Percentiles rank a stretch among this genome's conserved stretches.
Conservation (phyloP, 2,329 filamentous ascomycete genomes). For the Xylaria sp. region DNA sequence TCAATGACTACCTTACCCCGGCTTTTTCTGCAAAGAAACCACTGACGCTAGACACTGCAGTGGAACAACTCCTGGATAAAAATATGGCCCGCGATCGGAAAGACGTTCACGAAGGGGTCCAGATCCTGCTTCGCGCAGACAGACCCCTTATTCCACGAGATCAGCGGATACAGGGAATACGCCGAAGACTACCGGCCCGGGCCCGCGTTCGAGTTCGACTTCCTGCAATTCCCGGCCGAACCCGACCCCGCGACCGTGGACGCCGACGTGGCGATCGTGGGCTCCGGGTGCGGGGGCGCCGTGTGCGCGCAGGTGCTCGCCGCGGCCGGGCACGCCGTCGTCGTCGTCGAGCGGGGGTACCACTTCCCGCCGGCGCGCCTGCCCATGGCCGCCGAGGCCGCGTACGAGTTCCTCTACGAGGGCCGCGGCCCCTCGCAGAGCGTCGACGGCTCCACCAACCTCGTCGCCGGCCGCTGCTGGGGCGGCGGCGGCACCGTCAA, state of each 20-base stretch:
- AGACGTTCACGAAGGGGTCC: slow-evolving; percentile 56
- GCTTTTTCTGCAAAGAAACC: background rate
- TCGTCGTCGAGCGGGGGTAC: slow-evolving; percentile 83
- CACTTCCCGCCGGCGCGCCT: slow-evolving; percentile 73
- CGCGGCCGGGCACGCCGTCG: slow-evolving; percentile 63
- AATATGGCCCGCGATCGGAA: slow-evolving; percentile 57
- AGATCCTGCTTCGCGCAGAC: slow-evolving; percentile 59
- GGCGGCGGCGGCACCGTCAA: slow-evolving; percentile 89
- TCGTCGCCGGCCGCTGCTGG: slow-evolving; percentile 73
- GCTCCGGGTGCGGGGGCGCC: slow-evolving; percentile 83
- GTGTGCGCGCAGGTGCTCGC: slow-evolving; percentile 81
- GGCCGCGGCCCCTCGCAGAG: slow-evolving; percentile 60
- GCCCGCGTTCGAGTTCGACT: slow-evolving; percentile 58
- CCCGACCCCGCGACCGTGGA: slow-evolving; percentile 62
- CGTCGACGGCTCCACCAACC: slow-evolving; percentile 59
- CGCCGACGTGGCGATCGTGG: slow-evolving; percentile 82
- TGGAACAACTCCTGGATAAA: slow-evolving; percentile 64
- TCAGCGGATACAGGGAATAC: slow-evolving; percentile 61
- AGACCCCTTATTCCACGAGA: slow-evolving; percentile 54
- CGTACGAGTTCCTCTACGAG: slow-evolving; percentile 68
- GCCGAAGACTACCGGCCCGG: slow-evolving; percentile 55
- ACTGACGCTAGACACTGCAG: background rate
- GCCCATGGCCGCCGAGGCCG: slow-evolving; percentile 71
- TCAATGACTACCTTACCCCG: background rate
- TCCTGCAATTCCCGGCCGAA: slow-evolving; percentile 58